Evolutionary conservation across 768 basidiomycete species (phyloP), one percentile per base, ranked within the genome.

Genomic region (Pleurotus tuoliensis): DNA sequence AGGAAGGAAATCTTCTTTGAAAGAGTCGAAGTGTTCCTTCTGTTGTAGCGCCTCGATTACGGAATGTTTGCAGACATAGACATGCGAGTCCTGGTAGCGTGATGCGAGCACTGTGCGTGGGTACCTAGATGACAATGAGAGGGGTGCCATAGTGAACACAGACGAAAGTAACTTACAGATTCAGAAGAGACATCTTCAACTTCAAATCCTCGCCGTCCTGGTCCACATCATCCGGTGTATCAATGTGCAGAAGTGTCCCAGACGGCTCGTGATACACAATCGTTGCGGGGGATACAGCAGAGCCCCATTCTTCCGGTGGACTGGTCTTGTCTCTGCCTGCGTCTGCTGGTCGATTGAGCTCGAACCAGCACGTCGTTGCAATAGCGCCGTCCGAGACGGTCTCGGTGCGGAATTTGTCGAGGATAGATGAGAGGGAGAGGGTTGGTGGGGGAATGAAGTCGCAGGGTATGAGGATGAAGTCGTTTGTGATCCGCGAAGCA

Each of bases 391-490:
- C 79, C 38, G 83, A 78, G 51, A 84, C 76, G 0, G 82, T 73
- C 60, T 93, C 87, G 9, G 82, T 79, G 30, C 95, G 84, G 68
- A 94, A 95, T 64, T 86, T 88, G 70, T 98, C 85, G 44, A 97
- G 74, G 1, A 97, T 71, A 0, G 71, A 73, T 27, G 79, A 78
- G 5, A 98, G 79, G 4, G 87, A 76, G n/a, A 97, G 77, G 0
- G 82, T 73, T 0, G 86, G 74, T 0, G 94, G 88, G 7, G 94
- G 87, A 18, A 94, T 79, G 49, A 97, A 91, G 69, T 98, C 95
- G 66, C 94, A 97, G 5, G 95, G 89, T 1, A 98, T 80, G 20
- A 98, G 70, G 40, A 97, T 82, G 69, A 97, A 95, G 69, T 97
- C 95, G 58, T 84, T 84, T 59, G 81, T 77, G 59, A 95, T 94